Evolutionary conservation across 805 yeast species (phyloP), one percentile per base, ranked within the genome.

Genomic region (Maudiozyma turicensis): DNA sequence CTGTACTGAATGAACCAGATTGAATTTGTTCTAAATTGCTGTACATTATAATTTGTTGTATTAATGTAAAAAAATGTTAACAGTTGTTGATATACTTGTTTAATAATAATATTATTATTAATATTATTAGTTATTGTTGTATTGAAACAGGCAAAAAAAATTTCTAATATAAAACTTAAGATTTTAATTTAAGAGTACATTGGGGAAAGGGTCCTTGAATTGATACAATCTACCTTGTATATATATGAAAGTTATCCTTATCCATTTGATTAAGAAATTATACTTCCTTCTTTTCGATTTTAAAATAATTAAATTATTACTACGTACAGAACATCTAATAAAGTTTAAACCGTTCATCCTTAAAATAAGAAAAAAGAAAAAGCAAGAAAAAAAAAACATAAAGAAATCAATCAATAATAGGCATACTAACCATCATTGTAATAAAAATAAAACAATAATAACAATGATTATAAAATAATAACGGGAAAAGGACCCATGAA

Each of bases 1-100:
- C 68, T 1, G 64, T 60, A 47, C 65, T 60, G 43, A 63, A 64
- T 6, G 67, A 57, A n/a, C 68, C 68, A 3, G 62, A 54, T 50
- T 63, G 68, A 8, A 64, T 52, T 37, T 54, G 52, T 38, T 54
- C 48, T 11, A 60, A 50, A 28, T 54, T 51, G 15, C 48, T 52
- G 48, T 59, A 60, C 54, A 52, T 51, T 33, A 20, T 30, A 30
- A 39, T 26, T 15, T n/a, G 35, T 26, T 39, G 42, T 8, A 39
- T 39, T 39, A 28, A 15, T 20, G 11, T 34, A n/a, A 5, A n/a
- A 34, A 34, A 34, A 11, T 20, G 26, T 20, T 20, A 20, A 20
- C 26, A 20, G 26, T 20, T 20, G 3, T 20, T 20, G 26, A 20
- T 20, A 15, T 39, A n/a, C n/a, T 38, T 38, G 42, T n/a, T 15